Evolutionary conservation across 2,329 filamentous ascomycete species (phyloP).

Genomic region (Phaeosphaeriaceae sp.): DNA sequence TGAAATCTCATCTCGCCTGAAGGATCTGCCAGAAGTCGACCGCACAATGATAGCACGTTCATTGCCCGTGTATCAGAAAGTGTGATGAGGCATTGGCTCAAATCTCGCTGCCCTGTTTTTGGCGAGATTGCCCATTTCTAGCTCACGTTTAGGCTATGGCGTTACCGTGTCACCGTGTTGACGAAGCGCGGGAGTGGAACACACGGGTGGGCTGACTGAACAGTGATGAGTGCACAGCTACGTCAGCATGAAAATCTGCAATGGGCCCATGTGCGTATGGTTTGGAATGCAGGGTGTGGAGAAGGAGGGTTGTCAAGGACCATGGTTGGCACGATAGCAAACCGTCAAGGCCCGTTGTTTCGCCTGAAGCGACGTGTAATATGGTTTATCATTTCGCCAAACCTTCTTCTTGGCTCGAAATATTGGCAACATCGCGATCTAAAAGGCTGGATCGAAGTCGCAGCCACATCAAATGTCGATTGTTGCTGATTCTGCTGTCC

Average conservation of each 20-base stretch:
- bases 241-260: constrained; percentile 9
- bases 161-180: constrained; percentile 5
- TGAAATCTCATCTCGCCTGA: background rate
- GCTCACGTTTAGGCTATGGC: background rate
- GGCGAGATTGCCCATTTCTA: background rate
- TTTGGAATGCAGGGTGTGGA: constrained; percentile 2
- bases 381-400: background rate
- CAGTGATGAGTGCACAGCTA: constrained; percentile 11
- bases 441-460: background rate
- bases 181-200: background rate
- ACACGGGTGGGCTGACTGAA: constrained; percentile 1
- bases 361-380: too few species aligned
- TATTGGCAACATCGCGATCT: background rate
- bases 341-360: too few species aligned
- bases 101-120: constrained; percentile 4
- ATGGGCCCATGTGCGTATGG: background rate
- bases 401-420: background rate
- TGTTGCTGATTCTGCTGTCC: constrained; percentile 12
- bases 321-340: background rate
- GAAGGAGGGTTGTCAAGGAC: constrained; percentile 3
- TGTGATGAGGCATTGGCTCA: constrained; percentile 5
- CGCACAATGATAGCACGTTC: constrained; percentile 1
- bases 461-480: constrained; percentile 13
- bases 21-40: background rate
- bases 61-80: background rate